Base-by-base conservation (phyloP, 2,329 filamentous ascomycete genomes). In the Pseudogymnoascus sp. region DNA sequence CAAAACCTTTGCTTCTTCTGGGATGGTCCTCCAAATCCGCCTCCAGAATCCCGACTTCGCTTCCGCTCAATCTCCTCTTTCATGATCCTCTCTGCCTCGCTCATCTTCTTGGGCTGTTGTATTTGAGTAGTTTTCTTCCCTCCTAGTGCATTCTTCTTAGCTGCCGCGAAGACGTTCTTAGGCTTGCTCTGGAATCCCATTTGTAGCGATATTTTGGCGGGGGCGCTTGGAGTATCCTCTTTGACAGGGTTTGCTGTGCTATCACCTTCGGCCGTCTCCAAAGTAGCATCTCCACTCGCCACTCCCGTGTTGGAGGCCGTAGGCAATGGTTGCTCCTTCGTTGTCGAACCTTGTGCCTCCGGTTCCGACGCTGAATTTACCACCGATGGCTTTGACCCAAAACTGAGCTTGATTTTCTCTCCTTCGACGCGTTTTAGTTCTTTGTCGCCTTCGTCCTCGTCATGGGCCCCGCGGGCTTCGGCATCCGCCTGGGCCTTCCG, bases 31-130 rank as follows among this genome's bases (percentile, higher is more conserved):
- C 59, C 33, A 40, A 60, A 37, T 9, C 59, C 37, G 0, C 80
- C 80, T 1, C 74, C 74, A 3, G 72, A 72, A 9, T 79, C 82
- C 59, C 84, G 78, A 35, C 80, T 75, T 63, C 87, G 80, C 72
- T 91, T 92, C 67, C 82, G 80, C 69, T 91, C 88, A 75, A 91
- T 82, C 72, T 93, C 89, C 69, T 90, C 88, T 75, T 88, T 90
- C 92, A 96, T 96, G 70, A 95, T 96, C 62, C 88, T 83, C 76
- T 93, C 91, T 2, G 88, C 88, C 72, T 96, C 91, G 70, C 89
- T 93, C 83, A 96, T 93, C 70, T 90, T 95, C 80, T 90, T 91
- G 1, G 86, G 87, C 62, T 83, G 82, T 65, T 85, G 85, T 3
- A 83, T 76, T 10, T 79, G 81, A 33, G 77, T 70, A 0, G 74